Percentiles rank a stretch among this genome's conserved stretches.
Evolutionary conservation across 2,329 filamentous ascomycete genomes (phyloP).

Genomic region (Cryphonectria nitschkei): DNA sequence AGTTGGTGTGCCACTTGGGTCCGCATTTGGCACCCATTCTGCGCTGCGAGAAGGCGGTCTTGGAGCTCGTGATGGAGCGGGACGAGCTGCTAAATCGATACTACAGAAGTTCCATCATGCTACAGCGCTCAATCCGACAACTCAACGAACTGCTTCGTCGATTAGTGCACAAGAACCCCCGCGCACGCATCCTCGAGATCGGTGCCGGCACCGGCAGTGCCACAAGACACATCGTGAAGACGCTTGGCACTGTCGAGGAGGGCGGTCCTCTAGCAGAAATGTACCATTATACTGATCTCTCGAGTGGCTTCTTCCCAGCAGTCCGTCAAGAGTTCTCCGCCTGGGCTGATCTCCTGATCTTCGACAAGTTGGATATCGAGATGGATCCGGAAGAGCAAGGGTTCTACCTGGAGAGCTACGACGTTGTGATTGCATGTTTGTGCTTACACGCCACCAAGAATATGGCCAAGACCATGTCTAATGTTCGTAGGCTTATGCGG

Average conservation of each 20-base stretch:
- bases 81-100: slow-evolving; percentile 40
- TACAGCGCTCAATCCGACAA: slow-evolving; percentile 14
- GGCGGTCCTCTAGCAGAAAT: neutral
- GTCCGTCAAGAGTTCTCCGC: neutral
- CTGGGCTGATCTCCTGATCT: neutral
- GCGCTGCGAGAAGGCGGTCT: slow-evolving; percentile 35
- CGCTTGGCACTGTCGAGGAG: slow-evolving; percentile 26
- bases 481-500: neutral
- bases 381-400: slow-evolving; percentile 36
- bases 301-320: slow-evolving; percentile 24
- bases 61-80: slow-evolving; percentile 40
- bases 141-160: too few relatives aligned
- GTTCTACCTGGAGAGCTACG: slow-evolving; percentile 34
- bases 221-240: neutral
- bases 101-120: slow-evolving; percentile 36
- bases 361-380: slow-evolving; percentile 35
- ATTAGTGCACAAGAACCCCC: too few relatives aligned
- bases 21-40: slow-evolving; percentile 39
- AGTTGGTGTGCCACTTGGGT: slow-evolving; percentile 37
- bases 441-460: slow-evolving; percentile 29
- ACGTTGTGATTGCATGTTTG: slow-evolving; percentile 36
- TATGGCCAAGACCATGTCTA: slow-evolving; percentile 30
- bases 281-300: slow-evolving; percentile 44
- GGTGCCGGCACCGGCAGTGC: too few relatives aligned
- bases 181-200: too few relatives aligned